Evolutionary conservation across 2,329 filamentous ascomycete genomes (phyloP).

Genomic region (Phaeosphaeriaceae sp.): DNA sequence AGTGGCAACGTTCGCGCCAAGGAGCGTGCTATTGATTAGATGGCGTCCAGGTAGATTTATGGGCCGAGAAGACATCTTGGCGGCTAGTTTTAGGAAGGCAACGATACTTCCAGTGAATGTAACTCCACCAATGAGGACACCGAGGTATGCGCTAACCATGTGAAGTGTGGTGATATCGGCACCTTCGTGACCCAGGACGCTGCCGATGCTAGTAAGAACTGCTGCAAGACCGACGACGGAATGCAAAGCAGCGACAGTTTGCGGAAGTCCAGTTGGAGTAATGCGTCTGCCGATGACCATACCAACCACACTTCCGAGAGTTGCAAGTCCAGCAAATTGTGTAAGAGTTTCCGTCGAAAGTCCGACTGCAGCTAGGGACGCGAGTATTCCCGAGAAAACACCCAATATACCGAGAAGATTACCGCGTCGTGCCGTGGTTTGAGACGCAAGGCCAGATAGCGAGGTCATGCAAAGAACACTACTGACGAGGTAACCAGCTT

Average conservation of each 20-base stretch:
- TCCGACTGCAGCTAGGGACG: slow-evolving; percentile 80
- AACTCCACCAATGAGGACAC: slow-evolving; percentile 82
- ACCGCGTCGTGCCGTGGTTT: slow-evolving; percentile 81
- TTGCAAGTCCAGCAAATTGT: slow-evolving; percentile 79
- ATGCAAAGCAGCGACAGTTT: slow-evolving; percentile 87
- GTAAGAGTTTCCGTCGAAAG: slow-evolving; percentile 79
- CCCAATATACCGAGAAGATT: slow-evolving; percentile 88
- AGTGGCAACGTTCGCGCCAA: slow-evolving; percentile 78
- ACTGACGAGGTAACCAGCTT: slow-evolving; percentile 86
- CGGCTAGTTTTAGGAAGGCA: slow-evolving; percentile 85
- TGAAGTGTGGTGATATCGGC: slow-evolving; percentile 78
- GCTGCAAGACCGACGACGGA: slow-evolving; percentile 89
- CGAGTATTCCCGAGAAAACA: slow-evolving; percentile 81
- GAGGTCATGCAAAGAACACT: slow-evolving; percentile 83
- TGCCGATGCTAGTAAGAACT: slow-evolving; percentile 86
- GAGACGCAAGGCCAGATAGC: slow-evolving; percentile 79
- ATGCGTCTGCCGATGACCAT: slow-evolving; percentile 84
- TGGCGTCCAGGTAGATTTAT: slow-evolving; percentile 76
- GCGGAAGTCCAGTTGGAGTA: slow-evolving; percentile 84
- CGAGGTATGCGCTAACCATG: slow-evolving; percentile 83
- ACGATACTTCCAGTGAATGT: slow-evolving; percentile 93
- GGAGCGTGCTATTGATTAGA: slow-evolving; percentile 73
- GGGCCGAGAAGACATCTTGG: slow-evolving; percentile 80
- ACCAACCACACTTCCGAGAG: slow-evolving; percentile 71
- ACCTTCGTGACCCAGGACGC: slow-evolving; percentile 75